Conservation (phyloP, 2,329 filamentous ascomycete species). For the Sporothrix schenckii region DNA sequence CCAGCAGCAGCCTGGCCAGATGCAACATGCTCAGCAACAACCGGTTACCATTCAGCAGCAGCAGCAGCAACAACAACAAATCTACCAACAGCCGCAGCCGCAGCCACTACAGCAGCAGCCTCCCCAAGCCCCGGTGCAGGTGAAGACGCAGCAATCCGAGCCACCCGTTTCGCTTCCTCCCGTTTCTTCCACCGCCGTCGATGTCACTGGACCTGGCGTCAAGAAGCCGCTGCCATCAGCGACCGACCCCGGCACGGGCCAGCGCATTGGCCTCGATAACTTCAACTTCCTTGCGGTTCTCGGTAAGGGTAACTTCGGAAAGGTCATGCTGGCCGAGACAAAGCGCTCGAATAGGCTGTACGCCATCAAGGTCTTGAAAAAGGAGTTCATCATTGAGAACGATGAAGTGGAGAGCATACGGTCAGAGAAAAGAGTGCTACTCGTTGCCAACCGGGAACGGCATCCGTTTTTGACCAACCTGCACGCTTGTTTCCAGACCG, state of each 20-base stretch:
- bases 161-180: slow-evolving; percentile 46
- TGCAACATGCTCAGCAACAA: slow-evolving; percentile 39
- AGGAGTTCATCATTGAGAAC: slow-evolving; percentile 99
- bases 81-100: slow-evolving; percentile 41
- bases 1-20: slow-evolving; percentile 41
- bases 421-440: slow-evolving; percentile 95
- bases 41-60: slow-evolving; percentile 40
- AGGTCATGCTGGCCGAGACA: slow-evolving; percentile 98
- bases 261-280: slow-evolving; percentile 91
- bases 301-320: slow-evolving; percentile 98
- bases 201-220: slow-evolving; percentile 25
- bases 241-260: slow-evolving; percentile 71
- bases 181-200: slow-evolving; percentile 43
- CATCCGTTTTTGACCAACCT: slow-evolving; percentile 95
- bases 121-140: slow-evolving; percentile 32
- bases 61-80: slow-evolving; percentile 37
- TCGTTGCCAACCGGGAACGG: slow-evolving; percentile 94
- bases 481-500: slow-evolving; percentile 98
- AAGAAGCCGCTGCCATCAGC: slow-evolving; percentile 70
- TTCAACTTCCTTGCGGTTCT: slow-evolving; percentile 99
- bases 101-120: slow-evolving; percentile 38
- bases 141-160: slow-evolving; percentile 46
- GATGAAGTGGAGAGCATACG: slow-evolving; percentile 98
- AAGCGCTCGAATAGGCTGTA: slow-evolving; percentile 91
- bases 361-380: slow-evolving; percentile 98